Evolutionary conservation across 306 rosid genomes (phyloP).

Genomic region (Argentina anserina): DNA sequence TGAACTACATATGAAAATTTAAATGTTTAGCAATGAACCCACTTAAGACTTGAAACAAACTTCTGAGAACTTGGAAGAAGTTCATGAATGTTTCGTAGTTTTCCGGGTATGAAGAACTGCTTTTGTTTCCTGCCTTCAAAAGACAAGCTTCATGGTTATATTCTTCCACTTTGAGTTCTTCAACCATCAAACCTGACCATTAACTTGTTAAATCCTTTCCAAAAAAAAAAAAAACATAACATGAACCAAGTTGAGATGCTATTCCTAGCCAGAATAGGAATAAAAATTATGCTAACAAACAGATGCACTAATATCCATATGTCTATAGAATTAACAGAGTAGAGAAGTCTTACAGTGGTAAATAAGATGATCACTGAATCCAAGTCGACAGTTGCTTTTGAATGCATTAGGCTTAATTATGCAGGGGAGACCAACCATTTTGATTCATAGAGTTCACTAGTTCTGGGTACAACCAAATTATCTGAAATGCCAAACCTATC

Average conservation of each 20-base stretch:
- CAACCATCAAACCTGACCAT: conserved; percentile 17
- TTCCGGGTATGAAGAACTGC: conserved; percentile 3
- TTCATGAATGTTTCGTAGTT: conserved; percentile 26
- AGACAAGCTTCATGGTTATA: not conserved
- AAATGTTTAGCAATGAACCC: not conserved
- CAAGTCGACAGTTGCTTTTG: conserved; percentile 18
- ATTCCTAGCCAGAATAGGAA: not conserved
- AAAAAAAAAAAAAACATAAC: no score
- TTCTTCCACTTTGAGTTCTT: conserved; percentile 8
- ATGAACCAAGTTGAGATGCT: no score
- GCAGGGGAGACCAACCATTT: conserved; percentile 28
- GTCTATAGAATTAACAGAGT: not conserved
- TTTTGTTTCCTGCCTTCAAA: not conserved
- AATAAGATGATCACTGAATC: conserved; percentile 10
- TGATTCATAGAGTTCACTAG: conserved; percentile 21
- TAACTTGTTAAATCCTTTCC: not conserved
- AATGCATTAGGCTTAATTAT: conserved; percentile 28
- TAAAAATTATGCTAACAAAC: not conserved
- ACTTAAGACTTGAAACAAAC: conserved; percentile 10
- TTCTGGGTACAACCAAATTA: not conserved
- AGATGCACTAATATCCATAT: not conserved
- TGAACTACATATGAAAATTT: not conserved
- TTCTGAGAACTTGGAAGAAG: not conserved
- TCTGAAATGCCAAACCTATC: conserved; percentile 24
- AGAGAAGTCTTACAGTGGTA: conserved; percentile 15